These are phyloP conservation scores for Ophiostoma sp. DNA, from an alignment of 2,329 filamentous ascomycete species.

Conservation along the genomic window DNA sequence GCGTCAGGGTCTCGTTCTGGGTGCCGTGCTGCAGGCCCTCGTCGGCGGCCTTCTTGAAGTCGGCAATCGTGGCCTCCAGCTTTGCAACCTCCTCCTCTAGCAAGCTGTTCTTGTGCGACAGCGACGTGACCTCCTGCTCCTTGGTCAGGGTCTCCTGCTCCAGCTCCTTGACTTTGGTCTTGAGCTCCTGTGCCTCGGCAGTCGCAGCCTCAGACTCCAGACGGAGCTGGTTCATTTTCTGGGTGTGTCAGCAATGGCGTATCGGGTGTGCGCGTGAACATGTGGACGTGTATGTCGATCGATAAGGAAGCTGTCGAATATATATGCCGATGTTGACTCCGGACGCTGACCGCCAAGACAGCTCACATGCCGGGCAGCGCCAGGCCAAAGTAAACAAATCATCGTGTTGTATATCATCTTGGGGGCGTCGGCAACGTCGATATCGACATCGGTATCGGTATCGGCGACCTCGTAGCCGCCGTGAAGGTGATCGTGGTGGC, in stretches of 20 bases:
- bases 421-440: neutral
- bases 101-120: constrained; percentile 89
- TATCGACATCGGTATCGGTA: neutral
- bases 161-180: constrained; percentile 77
- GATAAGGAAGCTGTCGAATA: neutral
- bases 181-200: constrained; percentile 78
- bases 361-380: neutral
- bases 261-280: neutral
- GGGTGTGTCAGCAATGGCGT: constrained; percentile 22
- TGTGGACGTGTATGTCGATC: neutral
- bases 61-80: constrained; percentile 75
- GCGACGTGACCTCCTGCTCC: constrained; percentile 96
- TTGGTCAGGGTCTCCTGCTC: constrained; percentile 95
- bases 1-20: constrained; percentile 85
- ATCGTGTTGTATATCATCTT: neutral
- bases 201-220: constrained; percentile 84
- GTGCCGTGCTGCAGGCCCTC: constrained; percentile 76
- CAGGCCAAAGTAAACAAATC: neutral
- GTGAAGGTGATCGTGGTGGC: neutral
- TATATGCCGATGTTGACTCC: neutral
- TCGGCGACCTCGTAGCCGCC: neutral
- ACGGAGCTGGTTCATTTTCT: constrained; percentile 96
- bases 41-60: constrained; percentile 79
- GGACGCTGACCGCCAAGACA: constrained; percentile 5
- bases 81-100: constrained; percentile 91